These are phyloP conservation scores for Daldinia grandis DNA, from an alignment of 495 filamentous ascomycete species.

Conservation along the genomic window DNA sequence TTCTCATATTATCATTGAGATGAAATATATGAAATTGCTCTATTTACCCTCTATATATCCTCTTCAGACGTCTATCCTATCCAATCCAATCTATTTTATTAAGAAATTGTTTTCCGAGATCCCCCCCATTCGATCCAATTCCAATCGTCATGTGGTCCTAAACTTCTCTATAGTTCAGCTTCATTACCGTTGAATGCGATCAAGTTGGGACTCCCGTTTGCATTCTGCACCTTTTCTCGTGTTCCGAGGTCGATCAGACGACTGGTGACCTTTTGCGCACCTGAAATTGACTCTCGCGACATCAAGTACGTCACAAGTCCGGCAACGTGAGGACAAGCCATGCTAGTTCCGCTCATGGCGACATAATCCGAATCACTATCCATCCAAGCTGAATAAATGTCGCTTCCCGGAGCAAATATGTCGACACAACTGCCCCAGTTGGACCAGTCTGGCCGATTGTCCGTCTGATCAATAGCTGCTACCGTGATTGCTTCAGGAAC, in stretches of 20 bases:
- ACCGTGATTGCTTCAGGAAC: conserved; percentile 59
- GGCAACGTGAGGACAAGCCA: conserved; percentile 55
- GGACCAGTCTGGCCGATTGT: conserved; percentile 49
- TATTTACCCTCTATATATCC: background rate
- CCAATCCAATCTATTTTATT: background rate
- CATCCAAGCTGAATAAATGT: conserved; percentile 52
- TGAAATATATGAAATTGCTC: background rate
- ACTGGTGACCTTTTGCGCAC: conserved; percentile 6
- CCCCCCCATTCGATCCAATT: background rate
- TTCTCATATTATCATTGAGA: background rate
- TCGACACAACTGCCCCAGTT: conserved; percentile 60
- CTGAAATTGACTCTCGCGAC: conserved; percentile 32
- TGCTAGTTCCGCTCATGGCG: conserved; percentile 52
- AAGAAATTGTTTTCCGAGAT: background rate
- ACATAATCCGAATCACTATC: conserved; percentile 48
- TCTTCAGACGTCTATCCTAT: background rate
- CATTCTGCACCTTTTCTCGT: conserved; percentile 25
- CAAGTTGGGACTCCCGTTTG: conserved; percentile 30
- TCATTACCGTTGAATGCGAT: conserved; percentile 37
- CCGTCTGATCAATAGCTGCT: conserved; percentile 51
- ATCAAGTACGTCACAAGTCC: conserved; percentile 54
- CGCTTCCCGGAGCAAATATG: conserved; percentile 29
- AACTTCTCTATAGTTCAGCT: conserved; percentile 26
- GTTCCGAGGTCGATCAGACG: conserved; percentile 25
- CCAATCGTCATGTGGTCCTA: background rate